Base-by-base conservation (phyloP, 352 stramenopile genomes). In the Phytophthora hibernalis region DNA sequence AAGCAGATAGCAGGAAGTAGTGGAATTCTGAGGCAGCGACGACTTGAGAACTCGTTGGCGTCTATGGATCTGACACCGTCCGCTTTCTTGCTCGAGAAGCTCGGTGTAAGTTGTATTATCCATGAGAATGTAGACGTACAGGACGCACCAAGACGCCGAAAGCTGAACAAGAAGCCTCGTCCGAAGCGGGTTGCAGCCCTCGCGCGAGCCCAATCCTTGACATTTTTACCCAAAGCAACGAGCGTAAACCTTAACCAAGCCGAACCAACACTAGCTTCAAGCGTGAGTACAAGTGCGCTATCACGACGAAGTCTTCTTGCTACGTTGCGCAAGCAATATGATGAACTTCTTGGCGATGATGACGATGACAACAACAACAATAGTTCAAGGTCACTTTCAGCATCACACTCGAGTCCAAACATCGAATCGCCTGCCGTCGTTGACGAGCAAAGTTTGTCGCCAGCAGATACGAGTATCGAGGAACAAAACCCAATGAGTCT, bases 41-140 rank as follows among this genome's bases (percentile, higher is more conserved):
- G 72, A 15, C 56, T 79, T 13, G 69, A 88, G 48, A 60, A 26
- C 5, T 80, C 72, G 1, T 49, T 76, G 16, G 49, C 68, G 16
- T 61, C 43, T 1, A 82, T 92, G 68, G 80, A 95, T 35, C 45
- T 91, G 9, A 70, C 74, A 3, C 86, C 86, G 12, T 95, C 86
- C 0, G 37, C 72, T 13, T 95, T 95, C 49, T 26, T 95, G 22
- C 68, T 95, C 0, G 70, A 88, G 56, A 86, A 85, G 35, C 70
- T 95, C 2, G 84, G 86, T 7, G 45, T 61, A 5, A 84, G 72
- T 42, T 92, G 84, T 15, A 61, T 92, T n/a, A 84, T 92, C 16
- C 53, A 65, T 6, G 70, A 85, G 11, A 80, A 79, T 18, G 20
- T 67, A 1, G 53, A 70, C 5, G 47, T 70, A 6, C 61, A 54